These are phyloP conservation scores for Penicillium mononematosum DNA, from an alignment of 495 filamentous ascomycete species.

Conservation along the genomic window DNA sequence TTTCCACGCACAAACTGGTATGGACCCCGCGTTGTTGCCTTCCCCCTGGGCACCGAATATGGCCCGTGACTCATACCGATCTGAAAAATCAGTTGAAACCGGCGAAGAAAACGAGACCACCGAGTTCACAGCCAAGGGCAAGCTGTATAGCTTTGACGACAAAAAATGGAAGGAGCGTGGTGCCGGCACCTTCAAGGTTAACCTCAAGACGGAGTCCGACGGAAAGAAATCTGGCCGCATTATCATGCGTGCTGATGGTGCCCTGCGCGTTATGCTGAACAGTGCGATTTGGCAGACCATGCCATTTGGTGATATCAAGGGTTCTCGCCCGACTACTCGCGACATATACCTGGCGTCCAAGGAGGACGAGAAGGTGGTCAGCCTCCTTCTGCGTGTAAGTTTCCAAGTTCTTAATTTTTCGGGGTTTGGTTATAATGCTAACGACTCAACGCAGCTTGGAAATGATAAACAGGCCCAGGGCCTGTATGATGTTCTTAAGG, in stretches of 20 bases:
- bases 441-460: neutral
- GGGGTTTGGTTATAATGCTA: neutral
- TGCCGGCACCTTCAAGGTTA: constrained; percentile 78
- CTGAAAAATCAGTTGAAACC: constrained; percentile 58
- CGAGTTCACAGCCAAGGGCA: constrained; percentile 65
- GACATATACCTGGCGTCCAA: constrained; percentile 59
- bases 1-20: constrained; percentile 65
- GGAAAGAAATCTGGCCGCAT: constrained; percentile 61
- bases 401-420: neutral
- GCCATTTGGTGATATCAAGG: constrained; percentile 60
- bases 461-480: neutral
- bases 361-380: constrained; percentile 55
- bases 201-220: constrained; percentile 56
- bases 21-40: constrained; percentile 22
- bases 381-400: constrained; percentile 71
- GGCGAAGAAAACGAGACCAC: constrained; percentile 67
- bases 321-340: constrained; percentile 49
- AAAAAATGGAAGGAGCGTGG: constrained; percentile 89
- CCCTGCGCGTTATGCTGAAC: constrained; percentile 83
- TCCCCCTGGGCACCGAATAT: neutral
- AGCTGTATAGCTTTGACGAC: constrained; percentile 70
- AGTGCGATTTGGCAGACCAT: constrained; percentile 70
- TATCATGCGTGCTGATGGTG: constrained; percentile 85
- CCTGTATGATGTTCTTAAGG: neutral
- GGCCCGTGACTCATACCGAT: constrained; percentile 12